These are phyloP conservation scores for Tillandsia fasciculata DNA, from an alignment of 176 grass and related monocot genomes.

Conservation along the genomic window DNA sequence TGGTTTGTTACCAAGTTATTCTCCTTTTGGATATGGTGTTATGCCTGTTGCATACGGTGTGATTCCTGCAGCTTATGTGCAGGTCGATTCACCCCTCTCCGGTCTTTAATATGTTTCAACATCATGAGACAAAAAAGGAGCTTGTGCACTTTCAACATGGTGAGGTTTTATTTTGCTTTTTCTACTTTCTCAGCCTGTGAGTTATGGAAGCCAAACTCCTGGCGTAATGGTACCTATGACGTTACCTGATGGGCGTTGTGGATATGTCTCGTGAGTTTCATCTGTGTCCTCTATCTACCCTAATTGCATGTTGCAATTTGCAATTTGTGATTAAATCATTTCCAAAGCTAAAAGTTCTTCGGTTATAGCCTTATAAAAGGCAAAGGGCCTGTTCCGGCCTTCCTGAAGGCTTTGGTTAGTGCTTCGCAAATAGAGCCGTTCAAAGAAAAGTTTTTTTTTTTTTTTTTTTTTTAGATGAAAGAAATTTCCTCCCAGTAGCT, in stretches of 20 bases:
- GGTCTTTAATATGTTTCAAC: background rate
- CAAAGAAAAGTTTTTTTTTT: no score
- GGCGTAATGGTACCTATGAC: conserved; percentile 43
- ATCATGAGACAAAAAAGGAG: background rate
- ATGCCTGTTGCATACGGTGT: conserved; percentile 35
- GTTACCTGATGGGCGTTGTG: conserved; percentile 35
- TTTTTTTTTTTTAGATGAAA: no score
- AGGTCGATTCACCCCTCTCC: conserved; percentile 30
- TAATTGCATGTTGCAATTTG: background rate
- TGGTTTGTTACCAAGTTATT: conserved; percentile 38
- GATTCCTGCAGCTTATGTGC: conserved; percentile 25
- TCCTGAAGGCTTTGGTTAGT: no score
- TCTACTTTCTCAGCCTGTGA: conserved; percentile 36
- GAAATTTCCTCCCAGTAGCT: no score
- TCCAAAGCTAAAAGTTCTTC: no score
- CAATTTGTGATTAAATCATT: background rate
- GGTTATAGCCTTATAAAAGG: no score
- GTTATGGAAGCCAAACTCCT: conserved; percentile 30
- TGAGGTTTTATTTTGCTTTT: conserved; percentile 9
- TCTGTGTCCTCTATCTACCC: background rate
- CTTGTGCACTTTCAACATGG: no score
- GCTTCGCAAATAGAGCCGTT: no score
- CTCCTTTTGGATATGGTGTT: conserved; percentile 47
- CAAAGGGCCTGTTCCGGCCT: no score
- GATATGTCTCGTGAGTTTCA: conserved; percentile 38